phyloP scores from a whole-genome alignment of 768 basidiomycete genomes.

The Collybia sordida region DNA sequence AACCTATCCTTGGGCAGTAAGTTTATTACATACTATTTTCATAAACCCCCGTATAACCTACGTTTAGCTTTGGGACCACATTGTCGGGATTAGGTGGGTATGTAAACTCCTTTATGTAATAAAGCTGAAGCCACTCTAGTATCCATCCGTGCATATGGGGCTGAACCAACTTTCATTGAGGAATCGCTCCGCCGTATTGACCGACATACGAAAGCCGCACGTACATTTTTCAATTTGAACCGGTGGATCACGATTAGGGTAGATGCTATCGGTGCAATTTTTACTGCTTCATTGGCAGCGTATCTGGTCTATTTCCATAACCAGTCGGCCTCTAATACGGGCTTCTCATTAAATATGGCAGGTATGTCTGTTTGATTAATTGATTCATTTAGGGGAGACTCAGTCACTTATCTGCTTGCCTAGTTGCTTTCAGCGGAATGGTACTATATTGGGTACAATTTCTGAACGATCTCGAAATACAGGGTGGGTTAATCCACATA shows the following conservation, averaged over 20 bases:
- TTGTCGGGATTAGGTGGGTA: slow-evolving; percentile 57
- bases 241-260: slow-evolving; percentile 49
- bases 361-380: slow-evolving; percentile 30
- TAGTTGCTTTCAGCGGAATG: slow-evolving; percentile 53
- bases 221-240: slow-evolving; percentile 56
- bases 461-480: slow-evolving; percentile 44
- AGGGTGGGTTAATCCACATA: slow-evolving; percentile 39
- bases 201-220: slow-evolving; percentile 42
- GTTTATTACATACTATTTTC: slow-evolving; percentile 25
- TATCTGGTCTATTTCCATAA: slow-evolving; percentile 50
- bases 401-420: neutral
- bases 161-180: slow-evolving; percentile 43
- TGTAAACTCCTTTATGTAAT: slow-evolving; percentile 5
- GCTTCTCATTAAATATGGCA: slow-evolving; percentile 59
- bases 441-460: slow-evolving; percentile 50
- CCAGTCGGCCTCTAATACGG: slow-evolving; percentile 40
- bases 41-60: neutral
- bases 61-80: slow-evolving; percentile 50
- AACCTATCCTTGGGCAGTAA: slow-evolving; percentile 36
- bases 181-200: slow-evolving; percentile 54
- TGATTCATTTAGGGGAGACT: no score
- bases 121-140: slow-evolving; percentile 23
- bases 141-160: slow-evolving; percentile 68
- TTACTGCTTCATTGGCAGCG: slow-evolving; percentile 52
- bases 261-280: slow-evolving; percentile 55